phyloP scores from a whole-genome alignment of 2,329 filamentous ascomycete genomes.

The Ascochyta lentis region DNA sequence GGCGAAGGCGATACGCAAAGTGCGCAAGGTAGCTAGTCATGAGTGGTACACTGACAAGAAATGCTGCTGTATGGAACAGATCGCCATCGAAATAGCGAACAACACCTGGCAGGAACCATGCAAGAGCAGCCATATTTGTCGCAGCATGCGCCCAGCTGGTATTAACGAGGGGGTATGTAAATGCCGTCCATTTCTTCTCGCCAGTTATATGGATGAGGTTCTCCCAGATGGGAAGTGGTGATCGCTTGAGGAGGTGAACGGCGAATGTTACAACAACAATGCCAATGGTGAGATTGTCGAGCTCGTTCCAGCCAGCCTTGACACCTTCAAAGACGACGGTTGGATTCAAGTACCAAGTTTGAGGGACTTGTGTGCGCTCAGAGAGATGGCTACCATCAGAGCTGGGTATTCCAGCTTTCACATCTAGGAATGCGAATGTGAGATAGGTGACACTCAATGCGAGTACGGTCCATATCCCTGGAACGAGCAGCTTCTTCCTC shows the following conservation, averaged over 20 bases:
- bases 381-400: slow-evolving; percentile 1
- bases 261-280: slow-evolving; percentile 12
- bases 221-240: slow-evolving; percentile 17
- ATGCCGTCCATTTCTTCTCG: slow-evolving; percentile 20
- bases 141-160: slow-evolving; percentile 10
- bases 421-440: slow-evolving; percentile 20
- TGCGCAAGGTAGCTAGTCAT: slow-evolving; percentile 21
- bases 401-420: slow-evolving; percentile 6
- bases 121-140: slow-evolving; percentile 10
- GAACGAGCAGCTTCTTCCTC: slow-evolving; percentile 18
- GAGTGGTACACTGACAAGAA: slow-evolving; percentile 15
- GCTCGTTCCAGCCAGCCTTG: slow-evolving; percentile 19
- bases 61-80: slow-evolving; percentile 15
- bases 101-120: slow-evolving; percentile 21
- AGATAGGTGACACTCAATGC: slow-evolving; percentile 17
- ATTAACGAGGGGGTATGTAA: slow-evolving; percentile 19
- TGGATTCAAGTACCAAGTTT: slow-evolving; percentile 22
- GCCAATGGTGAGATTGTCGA: slow-evolving; percentile 24
- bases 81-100: slow-evolving; percentile 24
- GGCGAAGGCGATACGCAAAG: slow-evolving; percentile 10
- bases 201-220: slow-evolving; percentile 18
- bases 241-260: slow-evolving; percentile 14
- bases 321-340: slow-evolving; percentile 16
- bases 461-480: slow-evolving; percentile 21
- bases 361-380: slow-evolving; percentile 11